phyloP scores from a whole-genome alignment of 305 asterid genomes.

The Rubia balearica region DNA sequence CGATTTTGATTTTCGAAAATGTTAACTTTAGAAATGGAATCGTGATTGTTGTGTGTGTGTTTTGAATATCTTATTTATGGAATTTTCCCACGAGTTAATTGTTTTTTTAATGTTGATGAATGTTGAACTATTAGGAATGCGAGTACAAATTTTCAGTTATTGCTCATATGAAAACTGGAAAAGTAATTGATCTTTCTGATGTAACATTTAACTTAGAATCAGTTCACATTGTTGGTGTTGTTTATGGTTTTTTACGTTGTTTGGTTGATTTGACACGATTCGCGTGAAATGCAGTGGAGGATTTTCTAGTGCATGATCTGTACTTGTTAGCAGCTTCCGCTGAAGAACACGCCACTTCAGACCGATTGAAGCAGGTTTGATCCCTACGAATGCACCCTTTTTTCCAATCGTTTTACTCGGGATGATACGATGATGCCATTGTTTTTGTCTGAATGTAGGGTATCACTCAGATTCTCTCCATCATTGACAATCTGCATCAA shows the following conservation, averaged over 20 bases:
- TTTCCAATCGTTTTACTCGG: not conserved
- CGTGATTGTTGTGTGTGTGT: not conserved
- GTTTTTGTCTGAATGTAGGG: slow-evolving; percentile 33
- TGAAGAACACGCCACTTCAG: slow-evolving; percentile 34
- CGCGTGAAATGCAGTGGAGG: slow-evolving; percentile 43
- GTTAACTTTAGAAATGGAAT: not conserved
- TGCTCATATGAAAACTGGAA: not conserved
- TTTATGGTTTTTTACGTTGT: no score
- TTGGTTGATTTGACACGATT: not conserved
- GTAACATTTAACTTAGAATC: not conserved
- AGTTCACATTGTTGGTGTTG: not conserved
- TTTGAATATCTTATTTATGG: no score
- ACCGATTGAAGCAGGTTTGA: slow-evolving; percentile 56
- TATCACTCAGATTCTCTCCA: slow-evolving; percentile 46
- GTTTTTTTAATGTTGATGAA: not conserved
- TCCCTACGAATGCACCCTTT: slow-evolving; percentile 1
- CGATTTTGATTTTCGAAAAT: not conserved
- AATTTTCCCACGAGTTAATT: no score
- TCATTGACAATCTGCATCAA: slow-evolving; percentile 39
- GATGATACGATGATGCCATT: not conserved
- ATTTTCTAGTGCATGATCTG: slow-evolving; percentile 61
- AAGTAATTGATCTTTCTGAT: no score
- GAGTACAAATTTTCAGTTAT: not conserved
- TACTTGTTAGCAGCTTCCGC: slow-evolving; percentile 43
- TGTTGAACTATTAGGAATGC: not conserved